Base-by-base conservation (phyloP, 805 yeast genomes). In the Barnettozyma salicaria region DNA sequence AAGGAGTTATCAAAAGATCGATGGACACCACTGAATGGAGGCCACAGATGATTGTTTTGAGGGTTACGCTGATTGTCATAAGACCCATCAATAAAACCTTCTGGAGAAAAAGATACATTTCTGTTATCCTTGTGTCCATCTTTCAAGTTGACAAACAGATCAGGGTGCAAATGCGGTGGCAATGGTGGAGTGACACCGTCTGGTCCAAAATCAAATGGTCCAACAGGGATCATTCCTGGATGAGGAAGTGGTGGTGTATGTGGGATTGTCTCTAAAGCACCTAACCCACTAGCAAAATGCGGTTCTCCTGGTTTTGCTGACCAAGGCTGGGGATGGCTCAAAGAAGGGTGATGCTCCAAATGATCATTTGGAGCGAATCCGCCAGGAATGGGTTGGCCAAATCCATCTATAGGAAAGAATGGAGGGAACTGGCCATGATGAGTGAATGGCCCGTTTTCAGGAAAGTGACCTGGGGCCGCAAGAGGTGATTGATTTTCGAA, bases 401-500 rank as follows among this genome's bases (percentile, higher is more conserved):
- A 53, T 27, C 50, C 54, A 33, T 53, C 50, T 28, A 51, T 32
- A 30, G 58, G 55, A 41, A 52, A 48, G 31, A 53, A 51, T 22
- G 55, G 56, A 10, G 47, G 53, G 39, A 52, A 44, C 13, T 48
- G 50, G 28, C 45, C 56, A 20, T 45, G 56, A 37, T 47, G 45
- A 18, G 40, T 38, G 28, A 34, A 34, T n/a, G n/a, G n/a, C 21
- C 21, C 19, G 17, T 24, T 31, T 5, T 39, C 36, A 23, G 13
- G 21, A 34, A 34, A 34, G 10, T 56, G 55, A 27, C 47, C 54
- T 12, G 60, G 60, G 37, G 53, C 61, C 35, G 54, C n/a, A n/a
- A n/a, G n/a, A n/a, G n/a, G 36, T 27, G 55, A 36, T 7, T 61
- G 58, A 13, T 3, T 13, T 12, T 6, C 23, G 8, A 6, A 17